Conservation (phyloP, 2,329 filamentous ascomycete genomes). For the Aspergillus sp. region DNA sequence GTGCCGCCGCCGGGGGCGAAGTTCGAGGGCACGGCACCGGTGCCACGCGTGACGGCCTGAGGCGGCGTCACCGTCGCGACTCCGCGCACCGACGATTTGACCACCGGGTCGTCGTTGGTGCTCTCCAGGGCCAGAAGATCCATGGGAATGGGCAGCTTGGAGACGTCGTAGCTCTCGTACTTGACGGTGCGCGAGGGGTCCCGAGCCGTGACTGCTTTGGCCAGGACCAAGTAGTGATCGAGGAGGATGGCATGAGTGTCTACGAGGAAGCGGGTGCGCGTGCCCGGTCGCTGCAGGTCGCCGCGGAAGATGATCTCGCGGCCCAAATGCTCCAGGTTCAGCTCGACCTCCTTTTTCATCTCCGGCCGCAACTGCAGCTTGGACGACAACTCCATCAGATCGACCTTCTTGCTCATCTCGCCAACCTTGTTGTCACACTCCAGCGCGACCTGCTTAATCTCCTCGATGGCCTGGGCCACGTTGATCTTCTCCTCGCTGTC, state of each 20-base stretch:
- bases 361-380: constrained; percentile 84
- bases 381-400: constrained; percentile 76
- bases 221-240: constrained; percentile 92
- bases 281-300: constrained; percentile 83
- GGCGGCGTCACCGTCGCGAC: constrained; percentile 60
- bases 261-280: constrained; percentile 86
- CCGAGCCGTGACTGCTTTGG: constrained; percentile 70
- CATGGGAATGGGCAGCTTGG: constrained; percentile 94
- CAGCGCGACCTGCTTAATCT: constrained; percentile 83
- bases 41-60: constrained; percentile 42
- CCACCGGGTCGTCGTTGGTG: constrained; percentile 84
- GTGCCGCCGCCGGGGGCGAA: constrained; percentile 70
- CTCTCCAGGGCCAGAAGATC: constrained; percentile 90
- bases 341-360: constrained; percentile 76
- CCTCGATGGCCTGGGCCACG: constrained; percentile 77
- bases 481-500: constrained; percentile 91
- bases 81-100: constrained; percentile 73
- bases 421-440: constrained; percentile 92
- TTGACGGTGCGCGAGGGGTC: constrained; percentile 71
- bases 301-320: constrained; percentile 86
- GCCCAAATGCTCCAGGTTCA: constrained; percentile 92
- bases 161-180: constrained; percentile 85
- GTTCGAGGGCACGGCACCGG: constrained; percentile 39
- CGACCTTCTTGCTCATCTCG: constrained; percentile 87
- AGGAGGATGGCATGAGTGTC: constrained; percentile 93